Percentiles rank a stretch among this genome's conserved stretches.
These are phyloP conservation scores for Epichloe sylvatica DNA, from an alignment of 2,329 filamentous ascomycete species.

Conservation along the genomic window DNA sequence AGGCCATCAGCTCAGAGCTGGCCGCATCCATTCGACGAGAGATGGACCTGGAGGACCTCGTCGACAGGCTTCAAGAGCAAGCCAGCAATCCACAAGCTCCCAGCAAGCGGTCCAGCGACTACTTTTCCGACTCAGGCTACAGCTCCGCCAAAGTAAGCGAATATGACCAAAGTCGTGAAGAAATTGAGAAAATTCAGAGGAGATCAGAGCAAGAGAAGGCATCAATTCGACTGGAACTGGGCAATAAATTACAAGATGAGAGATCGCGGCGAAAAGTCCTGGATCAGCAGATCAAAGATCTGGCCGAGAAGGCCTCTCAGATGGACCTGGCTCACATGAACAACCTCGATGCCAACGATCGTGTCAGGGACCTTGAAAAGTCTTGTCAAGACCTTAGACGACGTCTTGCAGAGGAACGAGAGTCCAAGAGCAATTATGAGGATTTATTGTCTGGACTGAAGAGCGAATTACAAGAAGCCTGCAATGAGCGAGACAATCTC, in stretches of 20 bases:
- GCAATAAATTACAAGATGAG: constrained; percentile 78
- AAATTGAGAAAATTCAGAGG: constrained; percentile 71
- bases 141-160: constrained; percentile 70
- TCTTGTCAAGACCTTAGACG: constrained; percentile 72
- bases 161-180: constrained; percentile 46
- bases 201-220: constrained; percentile 85
- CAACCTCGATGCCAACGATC: constrained; percentile 40
- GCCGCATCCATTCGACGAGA: constrained; percentile 86
- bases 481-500: constrained; percentile 83
- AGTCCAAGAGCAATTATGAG: constrained; percentile 85
- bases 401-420: constrained; percentile 69
- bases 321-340: constrained; percentile 41
- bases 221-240: constrained; percentile 69
- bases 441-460: constrained; percentile 76
- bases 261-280: constrained; percentile 58
- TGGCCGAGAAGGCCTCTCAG: constrained; percentile 65
- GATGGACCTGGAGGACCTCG: constrained; percentile 89
- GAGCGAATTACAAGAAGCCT: constrained; percentile 64
- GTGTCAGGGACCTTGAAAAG: constrained; percentile 64
- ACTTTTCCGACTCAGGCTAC: constrained; percentile 91
- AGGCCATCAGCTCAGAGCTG: constrained; percentile 83
- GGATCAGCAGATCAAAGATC: constrained; percentile 68
- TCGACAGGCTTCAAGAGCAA: constrained; percentile 78
- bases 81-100: constrained; percentile 40
- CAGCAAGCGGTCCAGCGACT: constrained; percentile 79